Evolutionary conservation across 2,329 filamentous ascomycete species (phyloP), one percentile per base, ranked within the genome.

Genomic region (Sordariomycetes sp.): DNA sequence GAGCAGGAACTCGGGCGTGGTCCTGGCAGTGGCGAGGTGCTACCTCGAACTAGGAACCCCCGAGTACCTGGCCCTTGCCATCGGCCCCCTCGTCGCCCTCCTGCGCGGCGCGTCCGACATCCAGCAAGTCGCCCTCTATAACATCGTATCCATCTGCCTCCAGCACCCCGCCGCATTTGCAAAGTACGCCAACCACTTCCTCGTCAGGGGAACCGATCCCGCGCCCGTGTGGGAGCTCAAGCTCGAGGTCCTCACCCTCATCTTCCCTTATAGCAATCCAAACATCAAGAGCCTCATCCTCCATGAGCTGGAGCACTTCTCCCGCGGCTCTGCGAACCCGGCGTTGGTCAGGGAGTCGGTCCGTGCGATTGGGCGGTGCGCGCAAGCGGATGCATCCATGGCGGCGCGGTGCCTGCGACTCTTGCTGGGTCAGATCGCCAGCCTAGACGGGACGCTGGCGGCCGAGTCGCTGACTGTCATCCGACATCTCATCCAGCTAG

Each of bases 401-500:
- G 86, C 90, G 0, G 79, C 84, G 1, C 79, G 91, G 59, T 99
- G 94, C 68, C 75, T 99, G 60, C 83, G 84, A 28, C 77, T 99
- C 8, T 77, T 99, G 0, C 76, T 99, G 15, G 82, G 86, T 52
- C 92, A 97, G 65, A 90, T 97, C 55, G 89, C 89, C 13, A 94
- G 89, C 65, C 76, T 91, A 12, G 91, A 97, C 65, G 87, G 90
- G 2, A 90, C 85, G 25, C 76, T 97, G 24, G 92, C 95, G 0
- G 92, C 91, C 0, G 94, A 97, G 68, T 92, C 90, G 1, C 75
- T 99, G 59, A 96, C 95, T 3, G 94, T 97, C 2, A 94, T 99
- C 60, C 84, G 94, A 2, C 92, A 97, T 69, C 77, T 99, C 55
- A 97, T 99, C 56, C 94, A 99, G 67, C 89, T 95, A 64, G 85